A percentile compares a stretch with the other conserved stretches of the same genome.
Evolutionary conservation across 305 asterid genomes (phyloP).

Genomic region (Fraxinus angustifolia): DNA sequence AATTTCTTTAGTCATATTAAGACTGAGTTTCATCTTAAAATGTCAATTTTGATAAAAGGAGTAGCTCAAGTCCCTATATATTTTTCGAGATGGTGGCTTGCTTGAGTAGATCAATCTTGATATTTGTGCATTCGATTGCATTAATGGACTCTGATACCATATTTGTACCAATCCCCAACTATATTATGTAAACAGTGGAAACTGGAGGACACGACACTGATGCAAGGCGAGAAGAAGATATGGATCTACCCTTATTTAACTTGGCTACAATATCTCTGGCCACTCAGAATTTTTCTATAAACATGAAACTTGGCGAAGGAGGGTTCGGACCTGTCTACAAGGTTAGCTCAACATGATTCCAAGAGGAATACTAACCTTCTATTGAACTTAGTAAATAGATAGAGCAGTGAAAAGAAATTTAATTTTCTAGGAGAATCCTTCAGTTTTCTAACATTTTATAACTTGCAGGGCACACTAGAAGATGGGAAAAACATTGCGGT

Average conservation of each 20-base stretch:
- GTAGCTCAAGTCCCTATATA: neutral
- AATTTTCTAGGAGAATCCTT: neutral
- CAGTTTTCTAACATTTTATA: neutral
- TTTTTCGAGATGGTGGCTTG: neutral
- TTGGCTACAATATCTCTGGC: conserved; percentile 33
- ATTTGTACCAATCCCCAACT: neutral
- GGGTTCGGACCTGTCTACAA: conserved; percentile 52
- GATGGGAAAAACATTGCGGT: conserved; percentile 43
- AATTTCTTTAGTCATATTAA: neutral
- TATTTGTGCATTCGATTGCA: neutral
- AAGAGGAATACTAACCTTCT: neutral
- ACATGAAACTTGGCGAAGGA: conserved; percentile 50
- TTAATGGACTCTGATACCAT: neutral
- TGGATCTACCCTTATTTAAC: conserved; percentile 38
- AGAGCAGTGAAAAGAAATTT: neutral
- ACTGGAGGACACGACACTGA: conserved; percentile 9
- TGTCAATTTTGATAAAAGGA: neutral
- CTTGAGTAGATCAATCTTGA: neutral
- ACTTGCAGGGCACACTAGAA: conserved; percentile 36
- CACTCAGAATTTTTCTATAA: conserved; percentile 35
- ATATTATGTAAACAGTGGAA: conserved; percentile 21
- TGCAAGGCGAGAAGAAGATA: conserved; percentile 28
- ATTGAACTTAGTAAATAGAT: neutral
- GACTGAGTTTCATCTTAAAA: too few relatives aligned
- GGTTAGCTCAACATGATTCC: conserved; percentile 27